phyloP scores from a whole-genome alignment of 768 basidiomycete genomes.

The Rubroboletus satanas region DNA sequence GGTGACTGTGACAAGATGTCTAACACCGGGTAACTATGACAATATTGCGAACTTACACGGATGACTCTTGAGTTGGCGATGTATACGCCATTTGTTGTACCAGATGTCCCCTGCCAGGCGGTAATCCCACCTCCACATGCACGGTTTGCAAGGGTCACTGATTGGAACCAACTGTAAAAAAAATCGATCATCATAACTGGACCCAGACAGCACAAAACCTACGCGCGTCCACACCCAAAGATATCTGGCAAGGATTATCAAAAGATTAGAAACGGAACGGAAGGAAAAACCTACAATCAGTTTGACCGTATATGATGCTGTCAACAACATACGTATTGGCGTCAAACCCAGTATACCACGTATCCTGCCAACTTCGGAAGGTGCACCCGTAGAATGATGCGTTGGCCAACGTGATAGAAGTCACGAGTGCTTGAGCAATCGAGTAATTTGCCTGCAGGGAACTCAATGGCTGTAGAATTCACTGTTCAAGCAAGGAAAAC shows the following conservation, averaged over 20 bases:
- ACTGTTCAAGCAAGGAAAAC: slow-evolving; percentile 11
- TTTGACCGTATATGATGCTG: slow-evolving; percentile 59
- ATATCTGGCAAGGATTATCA: slow-evolving; percentile 1
- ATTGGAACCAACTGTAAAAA: slow-evolving; percentile 53
- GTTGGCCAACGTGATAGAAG: slow-evolving; percentile 60
- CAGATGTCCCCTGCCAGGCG: slow-evolving; percentile 55
- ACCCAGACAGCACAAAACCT: background rate
- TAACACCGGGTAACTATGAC: background rate
- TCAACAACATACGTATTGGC: slow-evolving; percentile 58
- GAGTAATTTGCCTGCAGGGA: slow-evolving; percentile 46
- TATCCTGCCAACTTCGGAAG: slow-evolving; percentile 27
- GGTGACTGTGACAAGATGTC: slow-evolving; percentile 42
- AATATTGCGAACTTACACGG: slow-evolving; percentile 37
- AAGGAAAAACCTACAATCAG: slow-evolving; percentile 47
- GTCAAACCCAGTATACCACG: slow-evolving; percentile 60
- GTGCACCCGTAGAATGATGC: slow-evolving; percentile 46
- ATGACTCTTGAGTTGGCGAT: slow-evolving; percentile 54
- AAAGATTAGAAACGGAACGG: background rate
- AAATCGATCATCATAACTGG: background rate
- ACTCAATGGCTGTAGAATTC: background rate
- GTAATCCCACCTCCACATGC: slow-evolving; percentile 63
- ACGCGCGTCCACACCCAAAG: slow-evolving; percentile 14
- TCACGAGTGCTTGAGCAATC: slow-evolving; percentile 60
- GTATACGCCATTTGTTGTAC: slow-evolving; percentile 48
- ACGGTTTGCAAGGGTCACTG: slow-evolving; percentile 54